phyloP scores from a whole-genome alignment of 306 rosid species.

The Herpetospermum pedunculosum region DNA sequence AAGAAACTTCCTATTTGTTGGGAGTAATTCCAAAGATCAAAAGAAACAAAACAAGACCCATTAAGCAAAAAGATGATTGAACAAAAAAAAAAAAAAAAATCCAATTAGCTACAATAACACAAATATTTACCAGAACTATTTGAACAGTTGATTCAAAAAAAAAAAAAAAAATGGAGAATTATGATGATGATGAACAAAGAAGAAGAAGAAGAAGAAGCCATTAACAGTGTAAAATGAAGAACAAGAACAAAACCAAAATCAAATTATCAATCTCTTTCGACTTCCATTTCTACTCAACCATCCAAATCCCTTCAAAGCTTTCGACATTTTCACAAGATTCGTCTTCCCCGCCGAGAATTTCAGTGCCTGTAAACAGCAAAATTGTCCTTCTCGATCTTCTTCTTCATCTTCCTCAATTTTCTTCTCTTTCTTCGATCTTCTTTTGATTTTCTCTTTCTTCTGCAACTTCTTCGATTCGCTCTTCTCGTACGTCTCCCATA shows the following conservation, averaged over 20 bases:
- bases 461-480: constrained; percentile 10
- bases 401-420: constrained; percentile 26
- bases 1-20: too few relatives aligned
- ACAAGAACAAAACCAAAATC: neutral
- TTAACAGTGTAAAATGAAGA: neutral
- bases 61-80: neutral
- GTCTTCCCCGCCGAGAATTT: constrained; percentile 87
- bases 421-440: neutral
- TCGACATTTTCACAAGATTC: constrained; percentile 62
- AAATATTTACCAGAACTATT: neutral
- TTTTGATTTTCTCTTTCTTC: constrained; percentile 34
- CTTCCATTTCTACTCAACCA: constrained; percentile 29
- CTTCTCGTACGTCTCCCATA: constrained; percentile 72
- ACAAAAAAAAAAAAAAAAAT: neutral
- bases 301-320: constrained; percentile 79
- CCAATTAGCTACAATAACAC: neutral
- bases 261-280: neutral
- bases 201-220: neutral
- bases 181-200: neutral
- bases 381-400: constrained; percentile 21
- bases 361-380: constrained; percentile 86
- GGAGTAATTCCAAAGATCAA: too few relatives aligned
- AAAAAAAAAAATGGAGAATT: neutral
- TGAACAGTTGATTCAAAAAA: neutral
- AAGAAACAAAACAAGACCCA: too few relatives aligned